Evolutionary conservation across 306 rosid species (phyloP).

Genomic region (Sindora glabra): DNA sequence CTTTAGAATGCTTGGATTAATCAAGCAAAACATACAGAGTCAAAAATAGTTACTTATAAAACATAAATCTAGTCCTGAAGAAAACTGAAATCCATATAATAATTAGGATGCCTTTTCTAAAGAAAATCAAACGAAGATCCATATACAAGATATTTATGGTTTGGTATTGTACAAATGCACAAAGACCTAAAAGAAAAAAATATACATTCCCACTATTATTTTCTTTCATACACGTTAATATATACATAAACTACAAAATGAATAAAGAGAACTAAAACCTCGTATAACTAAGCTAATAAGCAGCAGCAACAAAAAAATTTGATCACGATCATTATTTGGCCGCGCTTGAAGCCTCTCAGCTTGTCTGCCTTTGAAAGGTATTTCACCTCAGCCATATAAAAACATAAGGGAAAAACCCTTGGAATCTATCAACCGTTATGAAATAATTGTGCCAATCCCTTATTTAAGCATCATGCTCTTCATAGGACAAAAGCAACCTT

Average conservation of each 20-base stretch:
- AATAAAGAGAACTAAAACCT: conserved; percentile 5
- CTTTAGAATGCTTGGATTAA: no score
- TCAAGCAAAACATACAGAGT: no score
- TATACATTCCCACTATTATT: conserved; percentile 21
- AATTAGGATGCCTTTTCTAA: no score
- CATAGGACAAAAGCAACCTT: conserved; percentile 64
- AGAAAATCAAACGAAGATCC: no score
- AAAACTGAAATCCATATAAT: no score
- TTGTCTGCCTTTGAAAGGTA: neutral
- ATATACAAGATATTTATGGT: no score
- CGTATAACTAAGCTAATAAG: neutral
- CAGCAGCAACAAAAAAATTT: neutral
- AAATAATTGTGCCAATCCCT: neutral
- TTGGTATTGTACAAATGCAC: conserved; percentile 11
- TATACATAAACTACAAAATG: conserved; percentile 22
- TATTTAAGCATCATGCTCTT: conserved; percentile 29
- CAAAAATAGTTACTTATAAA: no score
- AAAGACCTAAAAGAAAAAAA: conserved; percentile 5
- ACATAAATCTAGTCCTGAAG: no score
- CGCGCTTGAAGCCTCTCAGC: conserved; percentile 16
- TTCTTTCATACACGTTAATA: neutral
- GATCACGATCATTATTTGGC: neutral
- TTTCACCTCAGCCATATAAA: conserved; percentile 3
- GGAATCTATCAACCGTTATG: neutral
- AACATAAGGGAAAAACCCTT: no score